These are phyloP conservation scores for Rhodotorula sp. DNA, from an alignment of 1,284 basidiomycete genomes.

Conservation along the genomic window DNA sequence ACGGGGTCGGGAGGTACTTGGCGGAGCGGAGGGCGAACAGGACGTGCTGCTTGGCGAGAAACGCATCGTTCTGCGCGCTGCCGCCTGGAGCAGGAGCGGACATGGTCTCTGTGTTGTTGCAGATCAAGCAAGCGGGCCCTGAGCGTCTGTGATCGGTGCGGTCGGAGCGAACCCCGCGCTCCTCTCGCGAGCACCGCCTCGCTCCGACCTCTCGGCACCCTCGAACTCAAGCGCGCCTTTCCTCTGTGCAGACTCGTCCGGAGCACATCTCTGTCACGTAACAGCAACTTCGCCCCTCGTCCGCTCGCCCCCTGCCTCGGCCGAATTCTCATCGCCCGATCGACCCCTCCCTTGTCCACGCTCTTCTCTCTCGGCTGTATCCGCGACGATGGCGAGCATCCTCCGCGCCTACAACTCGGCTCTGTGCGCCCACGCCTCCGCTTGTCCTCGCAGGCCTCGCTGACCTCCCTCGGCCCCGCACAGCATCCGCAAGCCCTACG, in stretches of 20 bases:
- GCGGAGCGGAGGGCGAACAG: conserved; percentile 39
- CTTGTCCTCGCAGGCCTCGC: no score
- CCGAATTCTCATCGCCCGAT: not conserved
- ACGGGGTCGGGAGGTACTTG: conserved; percentile 43
- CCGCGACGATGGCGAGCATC: conserved; percentile 20
- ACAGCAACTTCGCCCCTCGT: no score
- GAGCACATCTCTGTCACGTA: no score
- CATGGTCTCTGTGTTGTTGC: not conserved
- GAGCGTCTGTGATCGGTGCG: not conserved
- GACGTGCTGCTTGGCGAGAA: conserved; percentile 35
- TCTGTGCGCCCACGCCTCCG: conserved; percentile 10
- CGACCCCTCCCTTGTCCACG: not conserved
- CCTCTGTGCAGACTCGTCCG: no score
- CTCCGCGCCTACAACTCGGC: conserved; percentile 40
- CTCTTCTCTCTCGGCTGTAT: not conserved
- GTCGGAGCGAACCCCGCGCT: not conserved
- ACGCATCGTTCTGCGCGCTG: not conserved
- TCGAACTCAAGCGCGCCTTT: no score
- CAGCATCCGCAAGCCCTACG: conserved; percentile 34
- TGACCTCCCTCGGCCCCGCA: not conserved
- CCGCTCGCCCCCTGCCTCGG: no score
- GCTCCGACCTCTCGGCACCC: no score
- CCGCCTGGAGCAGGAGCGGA: not conserved
- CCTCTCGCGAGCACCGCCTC: not conserved
- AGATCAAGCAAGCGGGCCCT: no score